Evolutionary conservation across 148 eudicot genomes (phyloP).

Genomic region (Chenopodium quinoa): DNA sequence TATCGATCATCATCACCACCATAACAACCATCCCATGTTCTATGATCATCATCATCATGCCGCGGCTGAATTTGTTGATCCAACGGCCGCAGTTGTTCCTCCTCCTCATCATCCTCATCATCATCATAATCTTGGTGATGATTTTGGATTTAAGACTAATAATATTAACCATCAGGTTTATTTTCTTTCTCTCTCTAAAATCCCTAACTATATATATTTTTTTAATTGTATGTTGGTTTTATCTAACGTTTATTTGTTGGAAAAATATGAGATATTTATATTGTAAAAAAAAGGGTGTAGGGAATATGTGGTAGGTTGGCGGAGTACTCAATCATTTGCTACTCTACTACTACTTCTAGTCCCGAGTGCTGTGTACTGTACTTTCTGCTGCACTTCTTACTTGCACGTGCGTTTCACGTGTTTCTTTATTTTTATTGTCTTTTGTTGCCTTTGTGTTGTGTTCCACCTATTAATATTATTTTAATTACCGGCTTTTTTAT

Average conservation of each 20-base stretch:
- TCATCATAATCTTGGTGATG: not conserved
- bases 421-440: not conserved
- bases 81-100: conserved; percentile 14
- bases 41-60: not conserved
- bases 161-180: conserved; percentile 17
- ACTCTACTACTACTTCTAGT: not conserved
- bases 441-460: not conserved
- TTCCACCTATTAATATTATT: too few relatives aligned
- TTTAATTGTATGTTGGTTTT: too few relatives aligned
- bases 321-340: conserved; percentile 20
- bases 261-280: not conserved
- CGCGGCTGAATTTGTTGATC: conserved; percentile 4
- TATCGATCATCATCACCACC: not conserved
- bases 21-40: not conserved
- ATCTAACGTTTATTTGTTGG: conserved; percentile 12
- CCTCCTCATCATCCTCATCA: not conserved
- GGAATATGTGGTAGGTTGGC: conserved; percentile 1
- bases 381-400: not conserved
- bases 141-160: conserved; percentile 23
- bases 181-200: not conserved
- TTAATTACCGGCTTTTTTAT: not conserved
- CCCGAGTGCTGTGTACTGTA: not conserved
- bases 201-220: not conserved
- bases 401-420: conserved; percentile 31
- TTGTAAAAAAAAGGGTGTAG: not conserved